Evolutionary conservation across 257 asterid genomes (phyloP), one percentile per base, ranked within the genome.

Genomic region (Coffea canephora): DNA sequence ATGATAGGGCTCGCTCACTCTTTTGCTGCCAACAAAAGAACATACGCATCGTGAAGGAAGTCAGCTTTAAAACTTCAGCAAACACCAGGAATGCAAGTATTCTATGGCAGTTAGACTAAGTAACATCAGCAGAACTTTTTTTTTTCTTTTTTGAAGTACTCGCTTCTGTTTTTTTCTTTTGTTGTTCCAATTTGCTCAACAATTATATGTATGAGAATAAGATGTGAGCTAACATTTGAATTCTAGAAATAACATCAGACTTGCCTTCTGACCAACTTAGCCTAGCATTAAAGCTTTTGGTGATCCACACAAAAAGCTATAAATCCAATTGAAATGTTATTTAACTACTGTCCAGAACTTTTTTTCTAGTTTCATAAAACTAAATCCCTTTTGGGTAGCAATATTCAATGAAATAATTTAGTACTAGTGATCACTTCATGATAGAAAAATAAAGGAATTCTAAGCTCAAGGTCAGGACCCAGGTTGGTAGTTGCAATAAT

Each of bases 1-100:
- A 80, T 50, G 64, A 19, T 43, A 9, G 64, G 9, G 25, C 34
- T 45, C 39, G 59, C 78, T 34, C 61, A 13, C 57, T 55, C 50
- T 68, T 80, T 50, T 18, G 27, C 84, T 84, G 84, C 39, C 43
- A 39, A 39, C n/a, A 66, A 83, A 65, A 49, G 62, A 19, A 79
- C 7, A 72, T 13, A 8, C 43, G 68, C 31, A 27, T 49, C 19
- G 39, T 39, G 54, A 7, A 36, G 31, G 25, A 59, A 4, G 18
- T 36, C 41, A 62, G 25, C 68, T 23, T 62, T 23, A 62, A 1
- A 23, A 62, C 68, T 21, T 62, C 9, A 13, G 59, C 5, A 2
- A 39, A 14, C 36, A 71, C n/a, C 11, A 71, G 61, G 19, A 70
- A 36, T 19, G 27, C 9, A 46, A 71, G 27, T 52, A 46, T 11